Evolutionary conservation across 1,284 basidiomycete species (phyloP).

Genomic region (Pholiota adiposa): DNA sequence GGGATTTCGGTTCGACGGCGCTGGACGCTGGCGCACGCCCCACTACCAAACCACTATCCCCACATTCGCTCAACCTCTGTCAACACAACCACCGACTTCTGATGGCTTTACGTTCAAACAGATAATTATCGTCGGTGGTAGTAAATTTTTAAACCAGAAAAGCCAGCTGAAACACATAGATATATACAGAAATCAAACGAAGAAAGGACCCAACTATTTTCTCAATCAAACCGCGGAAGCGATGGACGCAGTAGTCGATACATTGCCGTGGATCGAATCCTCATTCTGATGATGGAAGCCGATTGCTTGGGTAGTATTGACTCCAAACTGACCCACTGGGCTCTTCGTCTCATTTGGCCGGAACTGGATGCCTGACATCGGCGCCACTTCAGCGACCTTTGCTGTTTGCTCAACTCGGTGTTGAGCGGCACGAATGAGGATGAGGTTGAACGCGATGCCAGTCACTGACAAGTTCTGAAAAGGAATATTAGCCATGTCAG

Average conservation of each 20-base stretch:
- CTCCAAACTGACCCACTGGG: not conserved
- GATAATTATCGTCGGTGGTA: not conserved
- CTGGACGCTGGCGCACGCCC: too few species aligned
- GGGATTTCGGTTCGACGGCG: too few species aligned
- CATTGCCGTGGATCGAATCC: not conserved
- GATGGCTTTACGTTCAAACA: too few species aligned
- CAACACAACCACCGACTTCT: too few species aligned
- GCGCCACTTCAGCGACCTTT: not conserved
- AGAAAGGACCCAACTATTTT: not conserved
- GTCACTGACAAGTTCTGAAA: constrained; percentile 1
- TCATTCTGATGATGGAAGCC: not conserved
- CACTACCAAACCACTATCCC: too few species aligned
- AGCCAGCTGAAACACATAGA: not conserved
- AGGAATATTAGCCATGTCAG: too few species aligned
- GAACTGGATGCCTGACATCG: not conserved
- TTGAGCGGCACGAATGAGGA: constrained; percentile 15
- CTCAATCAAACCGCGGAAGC: not conserved
- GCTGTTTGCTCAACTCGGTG: constrained; percentile 4
- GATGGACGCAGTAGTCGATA: not conserved
- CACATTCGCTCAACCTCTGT: too few species aligned
- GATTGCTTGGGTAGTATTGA: not conserved
- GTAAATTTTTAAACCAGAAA: too few species aligned
- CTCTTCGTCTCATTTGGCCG: not conserved
- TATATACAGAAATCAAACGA: not conserved
- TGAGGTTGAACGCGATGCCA: constrained; percentile 18